Evolutionary conservation across 2,329 filamentous ascomycete species (phyloP).

Genomic region (Trichoderma oligosporum): DNA sequence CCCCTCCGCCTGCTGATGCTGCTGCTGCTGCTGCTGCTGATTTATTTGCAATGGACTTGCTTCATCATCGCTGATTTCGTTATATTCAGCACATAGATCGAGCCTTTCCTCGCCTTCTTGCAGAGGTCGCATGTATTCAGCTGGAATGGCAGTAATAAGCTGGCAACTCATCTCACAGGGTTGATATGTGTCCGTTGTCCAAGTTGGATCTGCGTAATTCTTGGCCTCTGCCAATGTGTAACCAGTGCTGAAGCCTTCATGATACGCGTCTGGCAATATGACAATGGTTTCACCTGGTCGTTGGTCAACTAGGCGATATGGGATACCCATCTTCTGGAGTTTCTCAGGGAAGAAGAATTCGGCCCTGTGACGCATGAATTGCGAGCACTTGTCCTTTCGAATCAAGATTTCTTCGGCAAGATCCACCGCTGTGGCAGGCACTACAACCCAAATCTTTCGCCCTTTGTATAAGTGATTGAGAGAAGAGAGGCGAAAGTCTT

Average conservation of each 20-base stretch:
- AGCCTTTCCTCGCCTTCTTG: conserved; percentile 32
- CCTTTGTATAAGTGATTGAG: conserved; percentile 40
- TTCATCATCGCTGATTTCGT: conserved; percentile 9
- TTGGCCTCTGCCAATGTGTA: conserved; percentile 41
- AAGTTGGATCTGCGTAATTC: conserved; percentile 38
- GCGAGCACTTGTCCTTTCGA: conserved; percentile 34
- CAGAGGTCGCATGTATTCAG: conserved; percentile 33
- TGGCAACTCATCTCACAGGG: conserved; percentile 34
- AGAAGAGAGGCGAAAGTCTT: conserved; percentile 38
- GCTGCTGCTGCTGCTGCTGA: background rate
- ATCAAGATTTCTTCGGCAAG: conserved; percentile 35
- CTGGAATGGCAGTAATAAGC: conserved; percentile 37
- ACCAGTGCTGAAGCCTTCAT: conserved; percentile 41
- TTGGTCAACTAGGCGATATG: conserved; percentile 38
- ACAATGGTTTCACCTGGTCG: conserved; percentile 40
- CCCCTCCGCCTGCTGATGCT: too few relatives aligned
- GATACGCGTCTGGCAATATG: conserved; percentile 39
- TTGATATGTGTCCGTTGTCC: conserved; percentile 36
- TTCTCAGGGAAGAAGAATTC: conserved; percentile 41
- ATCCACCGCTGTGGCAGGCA: conserved; percentile 36
- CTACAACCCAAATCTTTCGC: conserved; percentile 40
- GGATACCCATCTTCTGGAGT: conserved; percentile 38
- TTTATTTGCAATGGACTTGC: background rate
- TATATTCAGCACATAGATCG: conserved; percentile 34
- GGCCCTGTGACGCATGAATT: conserved; percentile 41